Conservation (phyloP, 768 basidiomycete species). For the Termitomyces sp. region DNA sequence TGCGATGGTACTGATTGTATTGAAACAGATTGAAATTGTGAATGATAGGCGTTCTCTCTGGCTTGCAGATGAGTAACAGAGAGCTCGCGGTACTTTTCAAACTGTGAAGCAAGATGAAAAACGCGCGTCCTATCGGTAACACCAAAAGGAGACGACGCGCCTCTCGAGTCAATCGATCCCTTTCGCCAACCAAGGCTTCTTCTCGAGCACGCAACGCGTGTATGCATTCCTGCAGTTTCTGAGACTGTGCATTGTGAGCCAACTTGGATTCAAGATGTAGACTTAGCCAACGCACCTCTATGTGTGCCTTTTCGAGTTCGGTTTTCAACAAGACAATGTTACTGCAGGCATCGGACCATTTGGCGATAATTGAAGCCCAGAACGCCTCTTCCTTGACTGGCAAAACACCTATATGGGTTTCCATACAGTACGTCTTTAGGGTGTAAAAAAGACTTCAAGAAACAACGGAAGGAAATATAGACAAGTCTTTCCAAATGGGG, state of each 20-base stretch:
- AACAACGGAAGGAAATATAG: background rate
- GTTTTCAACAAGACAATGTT: conserved; percentile 28
- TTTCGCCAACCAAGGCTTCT: background rate
- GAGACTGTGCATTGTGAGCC: background rate
- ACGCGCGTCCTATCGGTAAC: background rate
- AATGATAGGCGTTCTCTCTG: background rate
- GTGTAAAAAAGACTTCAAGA: background rate
- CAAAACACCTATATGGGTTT: background rate
- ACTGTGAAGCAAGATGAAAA: conserved; percentile 2
- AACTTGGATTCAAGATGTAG: background rate
- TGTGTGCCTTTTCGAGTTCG: conserved; percentile 24
- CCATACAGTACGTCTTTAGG: background rate
- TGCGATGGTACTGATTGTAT: background rate
- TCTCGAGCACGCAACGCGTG: background rate
- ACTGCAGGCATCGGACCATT: conserved; percentile 35
- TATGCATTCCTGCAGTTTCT: background rate
- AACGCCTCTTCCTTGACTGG: conserved; percentile 29
- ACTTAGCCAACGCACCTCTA: background rate
- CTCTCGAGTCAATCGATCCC: conserved; percentile 20
- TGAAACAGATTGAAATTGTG: background rate
- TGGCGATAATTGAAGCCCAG: conserved; percentile 30
- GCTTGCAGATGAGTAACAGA: background rate
- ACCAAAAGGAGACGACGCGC: conserved; percentile 13
- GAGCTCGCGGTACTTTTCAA: background rate
- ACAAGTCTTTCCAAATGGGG: background rate